Conservation (phyloP, 163 green algal species). For the Scenedesmus sp. region DNA sequence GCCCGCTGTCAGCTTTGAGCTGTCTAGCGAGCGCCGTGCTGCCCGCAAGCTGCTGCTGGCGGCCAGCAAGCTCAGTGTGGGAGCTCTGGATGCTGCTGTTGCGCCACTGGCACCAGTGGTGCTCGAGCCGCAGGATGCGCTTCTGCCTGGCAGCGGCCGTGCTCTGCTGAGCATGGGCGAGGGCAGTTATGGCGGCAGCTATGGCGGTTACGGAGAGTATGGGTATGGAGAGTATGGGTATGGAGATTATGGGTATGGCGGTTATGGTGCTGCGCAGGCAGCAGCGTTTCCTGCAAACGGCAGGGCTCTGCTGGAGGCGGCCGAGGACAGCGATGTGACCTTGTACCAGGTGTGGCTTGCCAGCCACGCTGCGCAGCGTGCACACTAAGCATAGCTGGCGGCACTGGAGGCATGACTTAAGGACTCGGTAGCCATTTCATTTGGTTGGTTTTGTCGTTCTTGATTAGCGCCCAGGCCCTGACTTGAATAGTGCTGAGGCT, state of each 20-base stretch:
- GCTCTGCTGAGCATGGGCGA: not conserved
- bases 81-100: not conserved
- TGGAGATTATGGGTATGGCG: conserved; percentile 23
- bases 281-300: not conserved
- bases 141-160: not conserved
- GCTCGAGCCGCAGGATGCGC: not conserved
- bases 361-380: not conserved
- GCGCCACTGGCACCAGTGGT: not conserved
- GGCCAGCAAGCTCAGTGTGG: conserved; percentile 3
- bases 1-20: not conserved
- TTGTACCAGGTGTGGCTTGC: conserved; percentile 36
- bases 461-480: not conserved
- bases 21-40: not conserved
- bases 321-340: conserved; percentile 8
- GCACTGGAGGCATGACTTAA: not conserved
- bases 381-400: not conserved
- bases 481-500: no score
- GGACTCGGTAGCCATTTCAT: not conserved
- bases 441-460: not conserved
- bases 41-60: conserved; percentile 33
- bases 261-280: not conserved
- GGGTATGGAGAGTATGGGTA: conserved; percentile 27
- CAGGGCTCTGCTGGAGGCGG: not conserved
- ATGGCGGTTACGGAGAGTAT: no score
- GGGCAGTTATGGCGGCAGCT: not conserved